phyloP scores from a whole-genome alignment of 208 protist species.

The Trypanosomatidae sp. region DNA sequence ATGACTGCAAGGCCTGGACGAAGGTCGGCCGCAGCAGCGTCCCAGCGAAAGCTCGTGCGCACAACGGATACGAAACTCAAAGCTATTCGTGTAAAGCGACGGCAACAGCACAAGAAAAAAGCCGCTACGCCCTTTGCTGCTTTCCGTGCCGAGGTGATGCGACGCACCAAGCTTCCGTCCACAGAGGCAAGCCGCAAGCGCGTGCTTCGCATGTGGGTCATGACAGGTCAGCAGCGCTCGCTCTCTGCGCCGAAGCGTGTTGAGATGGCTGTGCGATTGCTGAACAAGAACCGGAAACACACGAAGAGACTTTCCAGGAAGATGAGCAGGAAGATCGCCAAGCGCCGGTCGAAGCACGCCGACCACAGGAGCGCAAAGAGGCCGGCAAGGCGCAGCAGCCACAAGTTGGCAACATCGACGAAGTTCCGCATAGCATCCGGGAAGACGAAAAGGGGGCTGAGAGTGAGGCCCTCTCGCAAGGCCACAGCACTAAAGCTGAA shows the following conservation, averaged over 20 bases:
- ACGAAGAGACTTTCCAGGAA: slow-evolving; percentile 12
- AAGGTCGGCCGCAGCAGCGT: not conserved
- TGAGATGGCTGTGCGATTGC: slow-evolving; percentile 30
- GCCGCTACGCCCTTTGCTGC: slow-evolving; percentile 14
- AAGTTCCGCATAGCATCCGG: not conserved
- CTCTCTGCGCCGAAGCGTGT: slow-evolving; percentile 24
- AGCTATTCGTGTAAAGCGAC: not conserved
- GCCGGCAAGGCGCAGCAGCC: not conserved
- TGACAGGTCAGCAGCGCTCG: slow-evolving; percentile 25
- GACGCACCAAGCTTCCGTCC: slow-evolving; percentile 12
- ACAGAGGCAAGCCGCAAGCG: slow-evolving; percentile 11
- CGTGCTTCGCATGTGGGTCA: slow-evolving; percentile 29
- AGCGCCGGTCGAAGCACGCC: not conserved
- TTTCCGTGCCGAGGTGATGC: slow-evolving; percentile 30
- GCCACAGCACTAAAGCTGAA: not conserved
- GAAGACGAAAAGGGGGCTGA: not conserved
- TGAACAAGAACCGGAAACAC: slow-evolving; percentile 16
- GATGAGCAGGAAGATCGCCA: not conserved
- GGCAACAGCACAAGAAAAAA: not conserved
- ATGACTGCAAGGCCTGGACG: not conserved
- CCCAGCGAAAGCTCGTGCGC: not conserved
- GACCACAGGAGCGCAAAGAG: not conserved
- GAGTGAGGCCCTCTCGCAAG: not conserved
- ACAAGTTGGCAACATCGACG: not conserved
- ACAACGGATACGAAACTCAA: slow-evolving; percentile 8